These are phyloP conservation scores for Hsuehochloa calcarea DNA, from an alignment of 176 grass and related monocot species.

Conservation along the genomic window DNA sequence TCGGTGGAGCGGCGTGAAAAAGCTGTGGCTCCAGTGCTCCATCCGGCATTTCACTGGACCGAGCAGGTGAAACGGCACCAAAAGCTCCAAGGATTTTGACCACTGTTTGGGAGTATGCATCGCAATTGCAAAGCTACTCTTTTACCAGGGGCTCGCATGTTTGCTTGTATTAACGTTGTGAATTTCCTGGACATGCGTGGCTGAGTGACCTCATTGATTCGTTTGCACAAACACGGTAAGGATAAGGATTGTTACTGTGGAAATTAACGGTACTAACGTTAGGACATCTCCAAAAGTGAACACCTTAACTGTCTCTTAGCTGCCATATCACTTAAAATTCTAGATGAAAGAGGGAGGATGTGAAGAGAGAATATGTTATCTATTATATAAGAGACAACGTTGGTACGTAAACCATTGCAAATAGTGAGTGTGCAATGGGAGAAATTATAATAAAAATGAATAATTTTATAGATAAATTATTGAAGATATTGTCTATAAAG, in stretches of 20 bases:
- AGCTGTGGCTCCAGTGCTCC: not conserved
- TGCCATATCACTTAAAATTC: too few species aligned
- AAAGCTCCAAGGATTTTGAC: conserved; percentile 10
- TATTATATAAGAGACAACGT: too few species aligned
- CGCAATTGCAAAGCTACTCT: not conserved
- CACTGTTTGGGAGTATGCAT: not conserved
- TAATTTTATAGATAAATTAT: too few species aligned
- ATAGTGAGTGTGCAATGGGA: too few species aligned
- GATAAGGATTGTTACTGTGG: not conserved
- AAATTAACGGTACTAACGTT: not conserved
- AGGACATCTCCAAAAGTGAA: too few species aligned
- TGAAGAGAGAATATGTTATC: too few species aligned
- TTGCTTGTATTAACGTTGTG: not conserved
- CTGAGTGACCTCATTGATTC: not conserved
- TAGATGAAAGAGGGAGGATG: too few species aligned
- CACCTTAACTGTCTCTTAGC: too few species aligned
- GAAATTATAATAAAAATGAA: too few species aligned
- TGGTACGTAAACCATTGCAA: too few species aligned
- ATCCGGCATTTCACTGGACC: conserved; percentile 13
- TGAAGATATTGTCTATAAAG: too few species aligned
- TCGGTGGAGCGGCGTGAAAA: conserved; percentile 7
- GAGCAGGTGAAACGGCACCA: conserved; percentile 6
- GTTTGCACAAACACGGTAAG: not conserved
- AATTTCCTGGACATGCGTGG: not conserved
- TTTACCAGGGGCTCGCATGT: not conserved